These are phyloP conservation scores for Lipomyces orientalis DNA, from an alignment of 805 yeast species.

Conservation along the genomic window DNA sequence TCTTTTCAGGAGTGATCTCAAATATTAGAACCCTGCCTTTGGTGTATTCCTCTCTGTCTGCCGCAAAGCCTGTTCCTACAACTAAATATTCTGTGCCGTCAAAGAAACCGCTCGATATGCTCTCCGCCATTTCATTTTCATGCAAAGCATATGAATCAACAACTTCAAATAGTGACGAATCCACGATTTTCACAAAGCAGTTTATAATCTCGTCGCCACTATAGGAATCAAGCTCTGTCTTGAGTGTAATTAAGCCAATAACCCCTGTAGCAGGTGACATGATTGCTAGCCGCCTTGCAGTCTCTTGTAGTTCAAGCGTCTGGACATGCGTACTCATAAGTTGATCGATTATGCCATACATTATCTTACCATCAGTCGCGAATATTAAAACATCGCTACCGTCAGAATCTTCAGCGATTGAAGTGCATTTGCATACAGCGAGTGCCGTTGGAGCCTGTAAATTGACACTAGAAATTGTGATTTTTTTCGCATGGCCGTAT, in stretches of 20 bases:
- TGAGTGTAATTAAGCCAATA: constrained; percentile 28
- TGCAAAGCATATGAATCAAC: constrained; percentile 24
- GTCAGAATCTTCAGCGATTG: constrained; percentile 11
- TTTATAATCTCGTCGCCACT: constrained; percentile 30
- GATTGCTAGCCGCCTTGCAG: constrained; percentile 33
- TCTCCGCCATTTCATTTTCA: constrained; percentile 36
- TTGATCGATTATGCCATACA: constrained; percentile 32
- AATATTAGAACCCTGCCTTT: constrained; percentile 35
- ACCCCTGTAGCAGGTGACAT: constrained; percentile 18
- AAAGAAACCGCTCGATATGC: constrained; percentile 24
- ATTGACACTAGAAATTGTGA: constrained; percentile 31
- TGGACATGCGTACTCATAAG: constrained; percentile 37
- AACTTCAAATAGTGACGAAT: constrained; percentile 26
- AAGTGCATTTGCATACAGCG: constrained; percentile 15
- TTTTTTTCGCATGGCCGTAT: constrained; percentile 24
- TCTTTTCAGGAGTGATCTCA: constrained; percentile 23
- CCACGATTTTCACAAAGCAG: constrained; percentile 34
- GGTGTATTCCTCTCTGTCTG: constrained; percentile 34
- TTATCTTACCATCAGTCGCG: constrained; percentile 27
- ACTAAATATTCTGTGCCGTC: constrained; percentile 29
- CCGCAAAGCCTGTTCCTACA: constrained; percentile 37
- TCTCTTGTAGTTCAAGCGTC: constrained; percentile 34
- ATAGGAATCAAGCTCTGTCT: constrained; percentile 30
- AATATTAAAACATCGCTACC: constrained; percentile 19
- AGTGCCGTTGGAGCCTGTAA: constrained; percentile 30